phyloP scores from a whole-genome alignment of 2,329 filamentous ascomycete genomes.

The Amylocarpus encephaloides region DNA sequence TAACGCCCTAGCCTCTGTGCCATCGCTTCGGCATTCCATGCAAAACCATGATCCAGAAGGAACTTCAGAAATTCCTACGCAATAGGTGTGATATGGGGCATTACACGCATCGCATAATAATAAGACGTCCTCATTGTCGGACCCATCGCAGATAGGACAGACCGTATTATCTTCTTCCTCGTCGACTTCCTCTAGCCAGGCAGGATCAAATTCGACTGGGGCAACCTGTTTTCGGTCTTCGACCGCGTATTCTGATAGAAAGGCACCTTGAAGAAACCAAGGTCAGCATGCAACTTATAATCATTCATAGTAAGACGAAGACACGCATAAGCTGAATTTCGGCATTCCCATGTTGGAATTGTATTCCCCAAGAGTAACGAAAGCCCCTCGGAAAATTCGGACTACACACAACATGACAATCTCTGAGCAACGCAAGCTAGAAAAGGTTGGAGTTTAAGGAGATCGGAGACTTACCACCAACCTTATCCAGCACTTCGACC shows the following conservation, averaged over 20 bases:
- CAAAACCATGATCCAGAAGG: slow-evolving; percentile 85
- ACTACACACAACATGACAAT: background rate
- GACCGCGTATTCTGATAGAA: slow-evolving; percentile 56
- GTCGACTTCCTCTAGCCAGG: slow-evolving; percentile 64
- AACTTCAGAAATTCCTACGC: slow-evolving; percentile 72
- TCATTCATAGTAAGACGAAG: background rate
- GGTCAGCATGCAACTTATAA: slow-evolving; percentile 12
- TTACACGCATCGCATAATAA: slow-evolving; percentile 91
- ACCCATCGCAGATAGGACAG: slow-evolving; percentile 77
- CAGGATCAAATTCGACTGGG: slow-evolving; percentile 72
- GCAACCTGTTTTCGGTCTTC: slow-evolving; percentile 80
- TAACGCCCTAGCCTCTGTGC: slow-evolving; percentile 34
- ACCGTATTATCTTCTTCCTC: slow-evolving; percentile 68
- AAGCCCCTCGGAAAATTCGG: background rate
- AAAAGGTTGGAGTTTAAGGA: background rate
- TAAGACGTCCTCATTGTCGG: slow-evolving; percentile 76
- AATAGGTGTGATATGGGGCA: slow-evolving; percentile 85
- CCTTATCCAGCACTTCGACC: slow-evolving; percentile 73
- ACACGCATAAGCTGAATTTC: too few relatives aligned
- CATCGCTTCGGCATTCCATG: slow-evolving; percentile 62
- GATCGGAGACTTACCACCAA: slow-evolving; percentile 61
- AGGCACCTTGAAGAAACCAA: slow-evolving; percentile 39
- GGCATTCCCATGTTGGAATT: too few relatives aligned
- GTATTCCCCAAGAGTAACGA: background rate
- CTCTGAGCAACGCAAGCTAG: background rate